Evolutionary conservation across 2,329 filamentous ascomycete species (phyloP).

Genomic region (Pestalotiopsis sp.): DNA sequence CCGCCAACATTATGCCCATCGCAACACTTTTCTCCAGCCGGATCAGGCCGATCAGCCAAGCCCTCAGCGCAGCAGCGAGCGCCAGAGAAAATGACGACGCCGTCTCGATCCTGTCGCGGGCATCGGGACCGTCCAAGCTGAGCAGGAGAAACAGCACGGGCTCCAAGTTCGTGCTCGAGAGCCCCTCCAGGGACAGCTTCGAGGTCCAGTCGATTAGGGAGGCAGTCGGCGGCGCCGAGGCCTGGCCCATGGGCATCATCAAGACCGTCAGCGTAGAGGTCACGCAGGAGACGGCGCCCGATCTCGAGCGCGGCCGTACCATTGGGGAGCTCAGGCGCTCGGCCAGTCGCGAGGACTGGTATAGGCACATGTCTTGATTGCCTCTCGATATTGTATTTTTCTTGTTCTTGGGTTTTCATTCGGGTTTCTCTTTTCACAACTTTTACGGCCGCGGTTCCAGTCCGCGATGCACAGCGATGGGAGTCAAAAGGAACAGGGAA

Average conservation of each 20-base stretch:
- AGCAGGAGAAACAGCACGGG: conserved; percentile 23
- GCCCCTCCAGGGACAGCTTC: conserved; percentile 22
- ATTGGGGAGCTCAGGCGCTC: conserved; percentile 13
- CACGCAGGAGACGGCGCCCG: conserved; percentile 33
- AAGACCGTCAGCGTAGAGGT: conserved; percentile 41
- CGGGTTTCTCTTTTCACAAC: not conserved
- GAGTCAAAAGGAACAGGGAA: not conserved
- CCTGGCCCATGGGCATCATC: conserved; percentile 38
- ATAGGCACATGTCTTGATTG: conserved; percentile 17
- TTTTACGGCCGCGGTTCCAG: not conserved
- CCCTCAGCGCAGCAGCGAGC: conserved; percentile 20
- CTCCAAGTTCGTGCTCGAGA: conserved; percentile 29
- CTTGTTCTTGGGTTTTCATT: not conserved
- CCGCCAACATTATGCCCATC: conserved; percentile 39
- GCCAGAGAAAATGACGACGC: conserved; percentile 18
- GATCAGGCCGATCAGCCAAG: conserved; percentile 22
- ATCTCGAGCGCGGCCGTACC: conserved; percentile 21
- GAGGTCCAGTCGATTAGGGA: conserved; percentile 17
- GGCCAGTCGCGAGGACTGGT: conserved; percentile 20
- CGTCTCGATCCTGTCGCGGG: conserved; percentile 23
- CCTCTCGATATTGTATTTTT: not conserved
- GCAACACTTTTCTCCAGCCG: conserved; percentile 31
- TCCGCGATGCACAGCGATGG: not conserved
- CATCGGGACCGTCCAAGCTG: conserved; percentile 17
- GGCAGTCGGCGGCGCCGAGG: conserved; percentile 12